These are phyloP conservation scores for Musa acuminata DNA, from an alignment of 176 grass and related monocot species.

Conservation along the genomic window DNA sequence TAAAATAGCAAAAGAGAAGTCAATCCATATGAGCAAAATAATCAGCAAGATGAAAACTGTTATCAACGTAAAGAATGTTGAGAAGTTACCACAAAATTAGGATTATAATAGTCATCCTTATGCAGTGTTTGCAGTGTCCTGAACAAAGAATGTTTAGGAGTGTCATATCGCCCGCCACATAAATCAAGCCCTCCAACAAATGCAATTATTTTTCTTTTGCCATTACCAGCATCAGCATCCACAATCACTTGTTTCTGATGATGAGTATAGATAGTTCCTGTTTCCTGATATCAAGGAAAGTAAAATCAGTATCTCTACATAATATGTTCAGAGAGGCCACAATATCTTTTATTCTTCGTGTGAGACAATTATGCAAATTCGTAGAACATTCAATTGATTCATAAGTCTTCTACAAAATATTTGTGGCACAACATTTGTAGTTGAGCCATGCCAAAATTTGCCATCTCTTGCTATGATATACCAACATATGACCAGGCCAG, in stretches of 20 bases:
- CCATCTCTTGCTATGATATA: too few relatives aligned
- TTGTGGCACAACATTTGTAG: not conserved
- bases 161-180: slow-evolving; percentile 87
- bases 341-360: too few relatives aligned
- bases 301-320: not conserved
- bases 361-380: too few relatives aligned
- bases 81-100: slow-evolving; percentile 65
- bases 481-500: too few relatives aligned
- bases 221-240: slow-evolving; percentile 70
- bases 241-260: slow-evolving; percentile 97
- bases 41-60: not conserved
- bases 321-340: not conserved
- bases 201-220: slow-evolving; percentile 82
- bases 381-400: too few relatives aligned
- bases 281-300: slow-evolving; percentile 52
- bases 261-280: slow-evolving; percentile 91
- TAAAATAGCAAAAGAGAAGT: not conserved
- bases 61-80: slow-evolving; percentile 10
- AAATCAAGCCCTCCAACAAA: slow-evolving; percentile 97
- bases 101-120: slow-evolving; percentile 93
- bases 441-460: too few relatives aligned
- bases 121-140: slow-evolving; percentile 62
- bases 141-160: slow-evolving; percentile 73
- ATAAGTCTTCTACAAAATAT: not conserved
- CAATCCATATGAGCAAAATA: not conserved